Evolutionary conservation across 139 green algal species (phyloP), one percentile per base, ranked within the genome.

Genomic region (Chlamydomonas sphaeroides): DNA sequence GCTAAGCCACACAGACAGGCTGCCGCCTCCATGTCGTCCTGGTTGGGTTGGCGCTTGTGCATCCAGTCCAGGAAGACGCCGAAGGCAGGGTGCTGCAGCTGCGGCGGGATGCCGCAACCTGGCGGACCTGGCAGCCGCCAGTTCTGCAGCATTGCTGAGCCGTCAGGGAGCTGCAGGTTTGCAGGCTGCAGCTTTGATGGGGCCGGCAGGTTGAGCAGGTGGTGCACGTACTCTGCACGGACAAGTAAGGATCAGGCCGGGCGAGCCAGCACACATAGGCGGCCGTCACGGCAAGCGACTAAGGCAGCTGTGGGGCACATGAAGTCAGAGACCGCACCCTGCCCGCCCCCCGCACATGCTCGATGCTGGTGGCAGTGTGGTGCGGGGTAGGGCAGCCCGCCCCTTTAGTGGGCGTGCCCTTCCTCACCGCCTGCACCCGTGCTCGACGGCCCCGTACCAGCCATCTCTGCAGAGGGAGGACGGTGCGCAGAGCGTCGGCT

Each of bases 71-170:
- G 63, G 63, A 68, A 68, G 33, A 45, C 35, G 63, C 63, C 63
- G 26, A 68, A 68, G 8, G 63, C 63, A 14, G 63, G 63, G 63
- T 68, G 63, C 33, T 68, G 63, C 63, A 68, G 63, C 63, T 28
- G 21, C 18, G 33, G 15, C 20, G 63, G 63, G 63, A 68, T 68
- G 63, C 63, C 26, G 63, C 63, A 39, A 10, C 30, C 59, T 68
- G 32, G 21, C 26, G 63, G 21, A 39, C 30, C 33, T 30, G 33
- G 5, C 63, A 45, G 63, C 32, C 63, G 32, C 63, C 63, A 42
- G 63, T 68, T 68, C 21, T 45, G 33, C 23, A 68, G 17, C 33
- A 68, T 28, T 8, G 63, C 45, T 53, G 45, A 53, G 63, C 33
- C 63, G 18, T 39, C 59, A 23, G 59, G 28, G 30, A 66, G 30